Evolutionary conservation across 1,284 basidiomycete species (phyloP), one percentile per base, ranked within the genome.

Genomic region (Cutaneotrichosporon mucoides): DNA sequence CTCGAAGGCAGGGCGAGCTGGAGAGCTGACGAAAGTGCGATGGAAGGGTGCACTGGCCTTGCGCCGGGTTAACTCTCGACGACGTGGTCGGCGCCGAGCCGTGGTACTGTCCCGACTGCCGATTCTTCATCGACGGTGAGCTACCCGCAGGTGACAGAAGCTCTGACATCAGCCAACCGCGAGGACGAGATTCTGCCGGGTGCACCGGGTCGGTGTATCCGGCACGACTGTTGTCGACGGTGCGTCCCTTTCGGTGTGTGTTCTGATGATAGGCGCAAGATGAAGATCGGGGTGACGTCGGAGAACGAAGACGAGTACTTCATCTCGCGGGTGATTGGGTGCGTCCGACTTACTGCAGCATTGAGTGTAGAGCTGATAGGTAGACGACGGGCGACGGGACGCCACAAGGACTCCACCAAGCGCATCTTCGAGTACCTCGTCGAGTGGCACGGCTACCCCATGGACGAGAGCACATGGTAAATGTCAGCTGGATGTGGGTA

Each of bases 391-490:
- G 55, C 54, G 2, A 24, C 59, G 5, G 53, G 45, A 7, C 47
- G 51, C 3, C 24, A 24, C n/a, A 10, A 16, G 2, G 55, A 59
- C n/a, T 37, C 34, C 33, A n/a, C 47, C 2, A 49, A 49, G n/a
- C 50, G 61, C 8, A 38, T 53, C 5, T 65, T 65, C 44, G 40
- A 60, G 40, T 65, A 64, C 37, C 44, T 67, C 42, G 61, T 67
- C 51, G 58, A 62, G 40, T 67, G 66, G 66, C 52, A 60, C 7
- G 62, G 59, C 2, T 67, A 62, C 37, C 46, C 40, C 5, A 15
- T 65, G 56, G 43, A 59, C 6, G 59, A 63, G 10, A 55, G 55
- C 15, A 64, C 66, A 1, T 69, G 68, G 68, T 37, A 35, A 49
- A 3, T 24, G 34, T 35, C 15, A 2, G 6, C 16, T 8, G 12